Evolutionary conservation across 2,329 filamentous ascomycete genomes (phyloP), one percentile per base, ranked within the genome.

Genomic region (Trichothecium roseum): DNA sequence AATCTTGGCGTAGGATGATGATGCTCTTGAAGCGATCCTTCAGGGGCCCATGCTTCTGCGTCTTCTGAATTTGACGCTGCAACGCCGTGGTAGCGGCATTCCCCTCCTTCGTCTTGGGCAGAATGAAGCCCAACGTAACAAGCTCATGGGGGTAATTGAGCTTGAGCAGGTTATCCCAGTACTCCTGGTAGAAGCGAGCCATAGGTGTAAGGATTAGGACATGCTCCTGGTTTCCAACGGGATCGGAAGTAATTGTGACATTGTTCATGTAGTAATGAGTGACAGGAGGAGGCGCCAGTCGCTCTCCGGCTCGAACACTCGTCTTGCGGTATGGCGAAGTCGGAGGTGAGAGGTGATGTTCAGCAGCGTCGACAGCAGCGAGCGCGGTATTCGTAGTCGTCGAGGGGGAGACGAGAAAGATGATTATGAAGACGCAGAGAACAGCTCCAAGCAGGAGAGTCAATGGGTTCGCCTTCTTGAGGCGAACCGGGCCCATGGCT

Each of bases 221-320:
- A 35, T 81, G 82, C 64, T 98, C 91, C 45, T 76, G 68, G 54
- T 94, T 91, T 42, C 69, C 74, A 34, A 86, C 66, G 2, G 91
- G 85, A 44, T 83, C 72, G 35, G 70, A 57, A 15, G 88, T 83
- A 39, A 84, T 84, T 30, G 88, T 95, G 47, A 96, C 75, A 61
- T 89, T 88, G 69, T 96, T 96, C 62, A 98, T 81, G 57, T 93
- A 78, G 67, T 95, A 96, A 57, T 85, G 87, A 27, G 84, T 76
- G 32, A 98, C 88, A 8, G 89, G 88, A 36, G 89, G 87, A 33
- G 87, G 81, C 35, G 51, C 50, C 6, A 51, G 38, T 28, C 48
- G 44, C 34, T 46, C 41, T 31, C 55, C 55, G 26, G 52, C 45
- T 38, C 51, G 47, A 36, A 51, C 47, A 35, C 47, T 55, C 35